Base-by-base conservation (phyloP, 345 rosid genomes). In the Carallia pectinifolia region DNA sequence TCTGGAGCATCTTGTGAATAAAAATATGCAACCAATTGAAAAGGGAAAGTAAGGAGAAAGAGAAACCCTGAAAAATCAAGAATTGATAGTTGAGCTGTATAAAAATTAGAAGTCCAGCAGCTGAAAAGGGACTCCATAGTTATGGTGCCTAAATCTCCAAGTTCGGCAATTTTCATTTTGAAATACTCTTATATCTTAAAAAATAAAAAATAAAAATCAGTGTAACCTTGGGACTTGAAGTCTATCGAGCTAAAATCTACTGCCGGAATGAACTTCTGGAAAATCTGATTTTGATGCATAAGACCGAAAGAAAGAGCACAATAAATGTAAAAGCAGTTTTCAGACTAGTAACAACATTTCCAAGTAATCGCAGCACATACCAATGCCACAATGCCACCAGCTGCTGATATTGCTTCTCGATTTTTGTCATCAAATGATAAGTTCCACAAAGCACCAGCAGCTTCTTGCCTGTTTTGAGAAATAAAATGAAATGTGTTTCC, bases 371-470 rank as follows among this genome's bases (percentile, higher is more conserved):
- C 13, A 65, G 44, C 19, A 47, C 68, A 55, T 71, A 81, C 84
- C 82, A 81, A 73, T 55, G 85, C 85, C 74, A 58, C 69, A 13
- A 81, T 72, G 27, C 85, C 82, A 48, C 76, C 85, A 63, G 80
- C 80, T 40, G 64, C 70, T 3, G 82, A 82, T 40, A 76, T 79
- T 73, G 80, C 80, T 75, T 81, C 82, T 47, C 82, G 76, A 76
- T 79, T 81, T 70, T 37, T 76, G 76, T 79, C 85, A 73, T 81
- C 80, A 64, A 79, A 78, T 47, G 82, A 76, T 53, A 81, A 73
- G 58, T 81, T 81, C 85, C 85, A 78, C 40, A 78, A 71, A 44
- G 85, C 82, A 67, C 82, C 85, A 53, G 85, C 80, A 36, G 82
- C 82, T 71, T 81, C 85, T 38, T 78, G 80, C 76, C 82, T 79